These are phyloP conservation scores for Diaporthe ilicicola DNA, from an alignment of 2,329 filamentous ascomycete genomes.

Conservation along the genomic window DNA sequence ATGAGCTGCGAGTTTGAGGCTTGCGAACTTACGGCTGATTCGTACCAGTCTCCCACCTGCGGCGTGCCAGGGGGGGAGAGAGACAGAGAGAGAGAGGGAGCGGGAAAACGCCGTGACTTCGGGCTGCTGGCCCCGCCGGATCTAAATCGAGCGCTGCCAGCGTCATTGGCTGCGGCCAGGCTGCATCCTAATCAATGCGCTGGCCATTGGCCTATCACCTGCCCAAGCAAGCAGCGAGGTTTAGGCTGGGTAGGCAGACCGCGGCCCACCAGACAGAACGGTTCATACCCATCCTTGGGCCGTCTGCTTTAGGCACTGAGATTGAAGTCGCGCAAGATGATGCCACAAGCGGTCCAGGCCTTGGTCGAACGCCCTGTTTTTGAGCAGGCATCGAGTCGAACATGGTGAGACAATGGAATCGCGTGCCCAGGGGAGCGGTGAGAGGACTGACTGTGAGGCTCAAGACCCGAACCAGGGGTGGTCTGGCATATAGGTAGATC, in stretches of 20 bases:
- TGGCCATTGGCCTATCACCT: slow-evolving; percentile 36
- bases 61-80: background rate
- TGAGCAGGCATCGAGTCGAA: slow-evolving; percentile 25
- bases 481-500: slow-evolving; percentile 23
- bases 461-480: slow-evolving; percentile 22
- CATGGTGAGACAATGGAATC: slow-evolving; percentile 29
- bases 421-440: slow-evolving; percentile 30
- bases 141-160: slow-evolving; percentile 19
- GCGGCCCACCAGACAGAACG: background rate
- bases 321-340: background rate
- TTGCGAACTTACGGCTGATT: slow-evolving; percentile 14
- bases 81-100: no score
- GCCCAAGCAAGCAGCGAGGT: slow-evolving; percentile 21
- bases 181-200: slow-evolving; percentile 34
- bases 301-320: background rate
- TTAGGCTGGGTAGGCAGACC: slow-evolving; percentile 5
- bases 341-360: background rate
- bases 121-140: slow-evolving; percentile 16
- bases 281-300: background rate
- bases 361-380: slow-evolving; percentile 14
- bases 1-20: slow-evolving; percentile 7
- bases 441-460: slow-evolving; percentile 28
- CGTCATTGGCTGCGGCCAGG: slow-evolving; percentile 31
- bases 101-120: slow-evolving; percentile 16
- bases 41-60: background rate